Base-by-base conservation (phyloP, 176 grass and related monocot species). In the Cenchrus americanus region DNA sequence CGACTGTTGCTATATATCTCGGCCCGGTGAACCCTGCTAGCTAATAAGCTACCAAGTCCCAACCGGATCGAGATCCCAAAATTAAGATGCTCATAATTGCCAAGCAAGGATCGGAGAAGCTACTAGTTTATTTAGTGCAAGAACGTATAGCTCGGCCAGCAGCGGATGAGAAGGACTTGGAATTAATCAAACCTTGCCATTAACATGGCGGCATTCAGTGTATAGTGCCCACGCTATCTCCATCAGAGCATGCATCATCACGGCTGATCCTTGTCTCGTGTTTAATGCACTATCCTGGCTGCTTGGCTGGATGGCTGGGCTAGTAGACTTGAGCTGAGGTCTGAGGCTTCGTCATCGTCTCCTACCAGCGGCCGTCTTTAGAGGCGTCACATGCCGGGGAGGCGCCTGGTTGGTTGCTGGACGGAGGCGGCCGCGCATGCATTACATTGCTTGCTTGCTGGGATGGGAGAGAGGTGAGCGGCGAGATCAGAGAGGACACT, bases 381-480 rank as follows among this genome's bases (percentile, higher is more conserved):
- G 64, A 77, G 71, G 32, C 55, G 44, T 41, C 83, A 86, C 88
- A 66, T 89, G 87, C 75, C n/a, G 19, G 17, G 23, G 88, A 82
- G 71, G 24, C 58, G 63, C 58, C 9, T 68, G 62, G 62, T 72
- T 70, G 78, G 58, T 82, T 12, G 83, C 65, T 71, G 47, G 65
- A 13, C 47, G 5, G 69, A 52, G 18, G 49, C 60, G 62, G 77
- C 61, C 22, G 69, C 69, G 54, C 19, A n/a, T 58, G 7, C 52
- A 18, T 18, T 5, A 10, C 55, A 69, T 37, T 37, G 34, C 80
- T 62, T 83, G 86, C 18, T 54, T n/a, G n/a, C n/a, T n/a, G n/a
- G n/a, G n/a, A n/a, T n/a, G n/a, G n/a, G 73, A 43, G 12, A 53
- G 66, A 79, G 72, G 72, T 75, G 53, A 55, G 57, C 7, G 57